These are phyloP conservation scores for Diplogelasinospora grovesii DNA, from an alignment of 495 filamentous ascomycete genomes.

Conservation along the genomic window DNA sequence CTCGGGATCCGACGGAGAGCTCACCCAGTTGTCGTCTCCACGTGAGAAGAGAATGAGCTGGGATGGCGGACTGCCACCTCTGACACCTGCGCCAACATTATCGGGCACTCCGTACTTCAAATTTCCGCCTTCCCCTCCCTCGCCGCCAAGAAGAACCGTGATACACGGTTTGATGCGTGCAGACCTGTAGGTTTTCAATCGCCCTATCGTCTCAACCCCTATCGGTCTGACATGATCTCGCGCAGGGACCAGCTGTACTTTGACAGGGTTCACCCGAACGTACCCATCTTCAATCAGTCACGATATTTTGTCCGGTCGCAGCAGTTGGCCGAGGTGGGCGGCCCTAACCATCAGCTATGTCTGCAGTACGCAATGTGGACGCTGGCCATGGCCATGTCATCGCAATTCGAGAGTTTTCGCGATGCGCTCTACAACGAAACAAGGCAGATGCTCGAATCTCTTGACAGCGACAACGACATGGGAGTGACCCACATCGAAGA, in stretches of 20 bases:
- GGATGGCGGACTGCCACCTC: constrained; percentile 17
- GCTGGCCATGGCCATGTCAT: constrained; percentile 44
- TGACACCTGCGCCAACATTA: constrained; percentile 16
- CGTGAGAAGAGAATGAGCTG: constrained; percentile 10
- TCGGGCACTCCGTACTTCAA: constrained; percentile 19
- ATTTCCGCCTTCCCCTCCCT: constrained; percentile 26
- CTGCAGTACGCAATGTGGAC: constrained; percentile 54
- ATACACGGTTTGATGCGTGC: constrained; percentile 35
- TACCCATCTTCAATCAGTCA: constrained; percentile 47
- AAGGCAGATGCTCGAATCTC: constrained; percentile 37
- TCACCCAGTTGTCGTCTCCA: constrained; percentile 13
- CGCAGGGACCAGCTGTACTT: constrained; percentile 51
- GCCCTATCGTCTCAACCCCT: not conserved
- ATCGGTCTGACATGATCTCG: not conserved
- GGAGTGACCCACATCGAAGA: constrained; percentile 32
- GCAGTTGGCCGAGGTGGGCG: constrained; percentile 5
- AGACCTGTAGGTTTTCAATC: constrained; percentile 33
- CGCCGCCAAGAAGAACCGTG: constrained; percentile 13
- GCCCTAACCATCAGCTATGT: constrained; percentile 31
- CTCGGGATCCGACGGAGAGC: constrained; percentile 7
- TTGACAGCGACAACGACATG: constrained; percentile 25
- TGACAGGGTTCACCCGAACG: constrained; percentile 49
- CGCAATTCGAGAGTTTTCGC: constrained; percentile 42
- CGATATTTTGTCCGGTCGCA: constrained; percentile 20
- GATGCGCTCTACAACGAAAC: constrained; percentile 44